These are phyloP conservation scores for Pichia sp. DNA, from an alignment of 1,139 yeast genomes.

Conservation along the genomic window DNA sequence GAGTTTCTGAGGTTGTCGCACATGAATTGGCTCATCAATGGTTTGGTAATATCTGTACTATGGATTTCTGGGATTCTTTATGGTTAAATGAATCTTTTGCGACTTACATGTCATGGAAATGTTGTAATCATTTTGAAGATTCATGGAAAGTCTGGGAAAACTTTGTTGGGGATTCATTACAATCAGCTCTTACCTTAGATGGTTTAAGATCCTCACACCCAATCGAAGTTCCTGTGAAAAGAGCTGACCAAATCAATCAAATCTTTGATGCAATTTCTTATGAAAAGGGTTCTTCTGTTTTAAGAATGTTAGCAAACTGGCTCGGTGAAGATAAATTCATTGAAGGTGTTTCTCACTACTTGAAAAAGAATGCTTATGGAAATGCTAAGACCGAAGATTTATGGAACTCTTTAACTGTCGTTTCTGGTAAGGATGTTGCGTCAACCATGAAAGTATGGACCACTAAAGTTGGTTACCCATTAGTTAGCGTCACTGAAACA, in stretches of 20 bases:
- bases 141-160: constrained; percentile 53
- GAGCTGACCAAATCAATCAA: constrained; percentile 39
- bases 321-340: constrained; percentile 44
- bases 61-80: constrained; percentile 59
- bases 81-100: constrained; percentile 62
- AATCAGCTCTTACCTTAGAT: constrained; percentile 45
- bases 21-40: constrained; percentile 60
- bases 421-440: constrained; percentile 40
- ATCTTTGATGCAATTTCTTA: constrained; percentile 36
- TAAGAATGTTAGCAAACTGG: constrained; percentile 49
- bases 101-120: constrained; percentile 49
- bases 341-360: constrained; percentile 46
- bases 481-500: constrained; percentile 33
- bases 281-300: constrained; percentile 47
- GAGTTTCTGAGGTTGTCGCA: constrained; percentile 52
- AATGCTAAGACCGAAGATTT: constrained; percentile 47
- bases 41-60: constrained; percentile 57
- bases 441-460: constrained; percentile 48
- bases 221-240: constrained; percentile 48
- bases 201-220: constrained; percentile 53
- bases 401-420: constrained; percentile 43
- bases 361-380: constrained; percentile 40
- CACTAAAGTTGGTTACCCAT: constrained; percentile 47
- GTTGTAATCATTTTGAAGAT: constrained; percentile 44
- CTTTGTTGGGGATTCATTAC: constrained; percentile 47